These are phyloP conservation scores for Fraxinus excelsior DNA, from an alignment of 257 asterid species.

Conservation along the genomic window DNA sequence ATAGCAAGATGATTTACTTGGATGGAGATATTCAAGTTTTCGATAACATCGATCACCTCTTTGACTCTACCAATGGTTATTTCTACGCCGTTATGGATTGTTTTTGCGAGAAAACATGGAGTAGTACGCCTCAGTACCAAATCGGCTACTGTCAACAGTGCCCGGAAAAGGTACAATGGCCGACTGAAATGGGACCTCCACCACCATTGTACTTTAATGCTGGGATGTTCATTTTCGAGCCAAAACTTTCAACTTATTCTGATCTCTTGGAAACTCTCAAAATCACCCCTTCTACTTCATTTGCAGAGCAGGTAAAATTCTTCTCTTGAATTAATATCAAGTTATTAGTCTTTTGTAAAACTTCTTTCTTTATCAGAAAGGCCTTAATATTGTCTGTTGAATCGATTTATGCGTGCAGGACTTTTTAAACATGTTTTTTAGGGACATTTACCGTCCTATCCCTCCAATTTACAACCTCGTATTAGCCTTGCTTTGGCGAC, in stretches of 20 bases:
- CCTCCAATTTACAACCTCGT: conserved; percentile 27
- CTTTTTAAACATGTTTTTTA: conserved; percentile 31
- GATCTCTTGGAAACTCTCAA: conserved; percentile 18
- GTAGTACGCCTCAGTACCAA: conserved; percentile 14
- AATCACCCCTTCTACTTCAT: conserved; percentile 20
- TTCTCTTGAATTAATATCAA: not conserved
- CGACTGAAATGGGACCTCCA: conserved; percentile 13
- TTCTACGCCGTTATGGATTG: conserved; percentile 30
- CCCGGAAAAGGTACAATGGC: conserved; percentile 19
- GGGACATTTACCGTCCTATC: conserved; percentile 23
- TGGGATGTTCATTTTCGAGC: conserved; percentile 27
- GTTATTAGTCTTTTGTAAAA: not conserved
- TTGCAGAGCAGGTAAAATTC: conserved; percentile 26
- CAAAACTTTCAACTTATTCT: conserved; percentile 14
- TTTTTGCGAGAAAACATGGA: conserved; percentile 29
- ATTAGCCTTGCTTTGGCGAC: conserved; percentile 33
- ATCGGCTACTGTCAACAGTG: conserved; percentile 29
- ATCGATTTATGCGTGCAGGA: conserved; percentile 18
- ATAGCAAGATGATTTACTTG: conserved; percentile 32
- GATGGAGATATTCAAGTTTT: conserved; percentile 31
- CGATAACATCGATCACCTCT: conserved; percentile 26
- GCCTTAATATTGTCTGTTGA: not conserved
- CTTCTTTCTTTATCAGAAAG: not conserved
- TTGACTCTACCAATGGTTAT: conserved; percentile 18
- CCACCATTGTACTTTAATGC: conserved; percentile 30